Evolutionary conservation across 108 stramenopile genomes (phyloP), one percentile per base, ranked within the genome.

Genomic region (Cyclotella atomus): DNA sequence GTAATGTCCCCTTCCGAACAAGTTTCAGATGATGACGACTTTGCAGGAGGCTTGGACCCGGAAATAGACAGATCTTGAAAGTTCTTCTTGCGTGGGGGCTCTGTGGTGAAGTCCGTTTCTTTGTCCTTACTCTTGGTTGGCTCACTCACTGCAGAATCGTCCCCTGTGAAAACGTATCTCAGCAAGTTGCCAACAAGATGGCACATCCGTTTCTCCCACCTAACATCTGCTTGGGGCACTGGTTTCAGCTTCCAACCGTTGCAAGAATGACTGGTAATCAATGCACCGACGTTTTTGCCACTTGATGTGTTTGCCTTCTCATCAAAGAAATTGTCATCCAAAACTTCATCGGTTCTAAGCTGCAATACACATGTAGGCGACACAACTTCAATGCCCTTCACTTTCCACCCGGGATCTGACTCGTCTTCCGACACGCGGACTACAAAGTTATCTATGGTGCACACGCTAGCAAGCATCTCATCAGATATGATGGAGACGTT

Each of bases 401-500:
- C 45, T 41, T 44, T 16, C 68, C 55, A 56, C 9, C 55, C 53
- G 15, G 55, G 25, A 44, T 41, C 68, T 41, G 64, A 47, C 10
- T 52, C 23, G 32, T 50, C 28, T 16, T 6, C 34, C 38, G 24
- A 25, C 45, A 57, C 20, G 16, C 35, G 33, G 20, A 69, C 68
- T 19, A 69, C 23, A n/a, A 69, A 69, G n/a, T 69, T 69, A 35
- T 69, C 36, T 15, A 56, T 27, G 16, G 64, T 49, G 47, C 30
- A 65, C 20, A 49, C 29, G 20, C 21, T 23, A 1, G 10, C 23
- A n/a, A n/a, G n/a, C 20, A 52, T 23, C 52, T 52, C 21, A 5
- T 52, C 52, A 21, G 20, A 23, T 3, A 10, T 9, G 52, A 52
- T 52, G 21, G 52, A 23, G 1, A n/a, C 2, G 10, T 19, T 21